Conservation (phyloP, 148 eudicot genomes). For the Euryodendron excelsum region DNA sequence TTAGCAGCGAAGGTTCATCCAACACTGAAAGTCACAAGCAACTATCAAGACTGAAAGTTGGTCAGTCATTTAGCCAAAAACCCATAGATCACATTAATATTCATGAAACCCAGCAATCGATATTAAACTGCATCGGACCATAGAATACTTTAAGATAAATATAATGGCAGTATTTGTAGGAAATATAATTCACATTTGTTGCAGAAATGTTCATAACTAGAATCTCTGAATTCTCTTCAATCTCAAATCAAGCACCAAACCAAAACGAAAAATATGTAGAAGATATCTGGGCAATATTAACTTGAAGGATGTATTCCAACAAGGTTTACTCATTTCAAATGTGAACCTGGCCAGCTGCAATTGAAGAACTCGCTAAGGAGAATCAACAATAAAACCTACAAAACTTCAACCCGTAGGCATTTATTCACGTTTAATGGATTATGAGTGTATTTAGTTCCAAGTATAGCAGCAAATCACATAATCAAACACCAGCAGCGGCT, state of each 20-base stretch:
- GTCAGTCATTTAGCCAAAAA: background rate
- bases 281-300: constrained; percentile 4
- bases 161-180: background rate
- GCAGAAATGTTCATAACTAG: background rate
- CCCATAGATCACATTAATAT: background rate
- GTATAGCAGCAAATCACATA: constrained; percentile 11
- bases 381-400: background rate
- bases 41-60: background rate
- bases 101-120: background rate
- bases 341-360: constrained; percentile 5
- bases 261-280: background rate
- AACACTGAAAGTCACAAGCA: background rate
- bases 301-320: background rate
- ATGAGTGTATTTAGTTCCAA: background rate
- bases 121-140: no score
- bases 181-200: background rate
- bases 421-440: constrained; percentile 9
- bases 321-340: constrained; percentile 6
- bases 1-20: no score
- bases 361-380: constrained; percentile 7
- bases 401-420: constrained; percentile 7
- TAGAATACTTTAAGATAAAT: background rate
- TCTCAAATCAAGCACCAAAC: background rate
- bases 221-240: background rate
- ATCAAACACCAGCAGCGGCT: constrained; percentile 3